Base-by-base conservation (phyloP, 805 yeast genomes). In the Ogataea ganodermae region DNA sequence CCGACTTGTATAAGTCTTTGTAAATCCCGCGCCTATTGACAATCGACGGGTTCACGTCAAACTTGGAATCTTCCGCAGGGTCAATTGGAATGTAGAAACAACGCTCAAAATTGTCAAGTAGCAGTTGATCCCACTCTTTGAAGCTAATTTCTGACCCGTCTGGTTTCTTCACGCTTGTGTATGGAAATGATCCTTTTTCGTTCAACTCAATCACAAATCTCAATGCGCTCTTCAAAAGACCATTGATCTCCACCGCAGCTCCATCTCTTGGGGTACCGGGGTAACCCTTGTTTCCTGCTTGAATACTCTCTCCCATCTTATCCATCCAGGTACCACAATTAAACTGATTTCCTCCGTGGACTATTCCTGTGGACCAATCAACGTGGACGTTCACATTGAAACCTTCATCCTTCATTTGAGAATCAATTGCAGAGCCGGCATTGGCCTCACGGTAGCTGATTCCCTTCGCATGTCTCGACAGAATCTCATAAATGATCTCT, bases 261-360 rank as follows among this genome's bases (percentile, higher is more conserved):
- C 99, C 99, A 67, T 91, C 96, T 62, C 99, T 79, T 20, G 99
- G 98, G 0, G 98, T 92, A 1, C 98, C 99, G 1, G 99, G 99
- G 28, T 80, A 73, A n/a, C 99, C 99, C 57, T 84, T 86, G 49
- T 81, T 84, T 1, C 86, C 84, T 0, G 98, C 97, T 46, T 69
- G 74, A 28, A 67, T 81, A 60, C 96, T 87, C 70, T 94, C 98
- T 21, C 99, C 99, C 98, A 92, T 92, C 70, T 92, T 92, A 69
- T 92, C 99, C 97, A 91, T 92, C 99, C 99, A 92, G 0, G 99
- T 94, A 18, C 99, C 99, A 71, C 99, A 92, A 63, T 92, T 92
- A 65, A 70, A 80, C 66, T 87, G 96, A 41, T 88, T 87, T 1
- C 99, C 98, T 38, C 98, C 99, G 65, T 81, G 86, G 3, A 91